Evolutionary conservation across 192 early-diverging fungal species (phyloP).

Genomic region (Umbelopsis vinacea): DNA sequence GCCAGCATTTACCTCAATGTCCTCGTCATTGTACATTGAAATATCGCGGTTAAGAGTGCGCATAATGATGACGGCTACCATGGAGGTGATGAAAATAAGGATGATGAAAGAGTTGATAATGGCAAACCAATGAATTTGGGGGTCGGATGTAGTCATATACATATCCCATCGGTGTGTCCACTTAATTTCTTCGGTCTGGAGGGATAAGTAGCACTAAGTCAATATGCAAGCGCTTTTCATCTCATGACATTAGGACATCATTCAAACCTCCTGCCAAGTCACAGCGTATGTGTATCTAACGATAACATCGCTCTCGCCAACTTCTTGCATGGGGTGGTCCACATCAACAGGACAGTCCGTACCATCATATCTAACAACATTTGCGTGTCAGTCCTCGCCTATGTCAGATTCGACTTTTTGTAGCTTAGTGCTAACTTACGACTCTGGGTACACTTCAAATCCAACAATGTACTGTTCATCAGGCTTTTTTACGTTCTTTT

Average conservation of each 20-base stretch:
- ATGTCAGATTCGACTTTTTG: not conserved
- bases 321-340: slow-evolving; percentile 34
- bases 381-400: not conserved
- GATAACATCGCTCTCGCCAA: slow-evolving; percentile 24
- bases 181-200: slow-evolving; percentile 39
- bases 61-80: slow-evolving; percentile 69
- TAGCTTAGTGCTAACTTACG: slow-evolving; percentile 35
- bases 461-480: slow-evolving; percentile 59
- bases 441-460: slow-evolving; percentile 67
- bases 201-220: not conserved
- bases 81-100: slow-evolving; percentile 63
- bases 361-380: not conserved
- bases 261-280: slow-evolving; percentile 59
- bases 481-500: slow-evolving; percentile 38
- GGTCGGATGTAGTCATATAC: slow-evolving; percentile 56
- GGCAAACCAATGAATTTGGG: slow-evolving; percentile 71
- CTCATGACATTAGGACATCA: not conserved
- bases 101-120: slow-evolving; percentile 73
- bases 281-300: slow-evolving; percentile 70
- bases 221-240: not conserved
- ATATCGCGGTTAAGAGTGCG: slow-evolving; percentile 69
- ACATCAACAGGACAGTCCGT: not conserved
- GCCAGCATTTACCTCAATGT: slow-evolving; percentile 35
- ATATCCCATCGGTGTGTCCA: slow-evolving; percentile 71
- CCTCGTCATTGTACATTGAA: slow-evolving; percentile 51